Base-by-base conservation (phyloP, 495 filamentous ascomycete species). In the Daldinia caldariorum region DNA sequence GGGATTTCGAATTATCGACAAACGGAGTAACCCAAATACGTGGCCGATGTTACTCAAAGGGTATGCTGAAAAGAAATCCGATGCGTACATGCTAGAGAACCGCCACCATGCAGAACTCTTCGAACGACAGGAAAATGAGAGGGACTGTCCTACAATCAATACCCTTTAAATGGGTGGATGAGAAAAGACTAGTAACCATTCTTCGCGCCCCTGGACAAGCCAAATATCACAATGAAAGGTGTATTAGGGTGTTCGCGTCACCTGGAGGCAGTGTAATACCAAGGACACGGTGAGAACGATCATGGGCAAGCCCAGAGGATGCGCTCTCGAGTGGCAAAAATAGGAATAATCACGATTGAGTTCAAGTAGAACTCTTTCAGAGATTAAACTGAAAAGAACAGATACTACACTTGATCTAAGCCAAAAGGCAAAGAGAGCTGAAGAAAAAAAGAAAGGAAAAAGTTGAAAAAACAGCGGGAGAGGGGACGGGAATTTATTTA, bases 401-500 rank as follows among this genome's bases (percentile, higher is more conserved):
- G 92, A 95, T 97, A 95, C 92, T 94, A 95, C 92, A 94, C 92
- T 94, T 94, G 92, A 95, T 94, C 92, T 95, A 90, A 91, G 89
- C 89, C 89, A 90, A 89, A 88, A 88, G 88, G 87, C 85, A 82
- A 81, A 80, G 78, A 79, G 78, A 80, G 79, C 76, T 80, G 65
- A 75, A 66, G 78, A 79, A 62, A 60, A 78, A 79, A 78, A 58
- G 67, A 51, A 59, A 70, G 73, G 18, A 73, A 68, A 38, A 14
- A 59, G 43, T 55, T 16, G 12, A n/a, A 64, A 37, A 13, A 26
- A n/a, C n/a, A n/a, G 13, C 12, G 38, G 37, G 69, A 58, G 56
- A 18, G 32, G 39, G 49, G 26, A 35, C 5, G 10, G 5, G 43
- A 49, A 59, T 66, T 66, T 59, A 59, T 66, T 66, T 59, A 66